Conservation (phyloP, 768 basidiomycete genomes). For the Pholiota molesta region DNA sequence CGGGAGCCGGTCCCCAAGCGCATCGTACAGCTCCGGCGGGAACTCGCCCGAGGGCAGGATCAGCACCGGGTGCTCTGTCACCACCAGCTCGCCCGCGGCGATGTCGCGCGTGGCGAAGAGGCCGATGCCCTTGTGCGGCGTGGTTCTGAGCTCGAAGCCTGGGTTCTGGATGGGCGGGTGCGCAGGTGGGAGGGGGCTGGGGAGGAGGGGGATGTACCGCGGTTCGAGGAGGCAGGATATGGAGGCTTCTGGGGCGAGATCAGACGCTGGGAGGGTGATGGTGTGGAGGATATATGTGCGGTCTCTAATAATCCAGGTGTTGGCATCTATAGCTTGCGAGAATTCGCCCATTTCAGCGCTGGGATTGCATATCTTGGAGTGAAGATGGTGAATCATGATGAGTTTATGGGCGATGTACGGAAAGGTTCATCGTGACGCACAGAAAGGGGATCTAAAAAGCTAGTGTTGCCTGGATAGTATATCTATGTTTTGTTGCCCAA, state of each 20-base stretch:
- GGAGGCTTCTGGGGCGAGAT: neutral
- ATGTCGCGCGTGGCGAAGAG: constrained; percentile 40
- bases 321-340: neutral
- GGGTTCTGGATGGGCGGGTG: constrained; percentile 6
- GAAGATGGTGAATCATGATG: too few species aligned
- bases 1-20: constrained; percentile 31
- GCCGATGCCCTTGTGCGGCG: constrained; percentile 36
- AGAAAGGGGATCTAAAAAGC: too few species aligned
- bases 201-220: constrained; percentile 21
- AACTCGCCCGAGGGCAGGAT: constrained; percentile 37
- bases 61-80: constrained; percentile 42
- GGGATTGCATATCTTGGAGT: too few species aligned
- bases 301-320: constrained; percentile 10
- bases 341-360: neutral
- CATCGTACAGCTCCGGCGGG: constrained; percentile 32
- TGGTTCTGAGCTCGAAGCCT: constrained; percentile 12
- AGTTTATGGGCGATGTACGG: too few species aligned
- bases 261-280: constrained; percentile 12
- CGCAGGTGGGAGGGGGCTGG: constrained; percentile 17
- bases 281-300: constrained; percentile 18
- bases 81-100: constrained; percentile 34
- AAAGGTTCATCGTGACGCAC: too few species aligned
- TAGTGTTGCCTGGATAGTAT: too few species aligned
- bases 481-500: too few species aligned
- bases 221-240: constrained; percentile 25